Conservation (phyloP, 306 rosid genomes). For the Chamaecrista fasciculata region DNA sequence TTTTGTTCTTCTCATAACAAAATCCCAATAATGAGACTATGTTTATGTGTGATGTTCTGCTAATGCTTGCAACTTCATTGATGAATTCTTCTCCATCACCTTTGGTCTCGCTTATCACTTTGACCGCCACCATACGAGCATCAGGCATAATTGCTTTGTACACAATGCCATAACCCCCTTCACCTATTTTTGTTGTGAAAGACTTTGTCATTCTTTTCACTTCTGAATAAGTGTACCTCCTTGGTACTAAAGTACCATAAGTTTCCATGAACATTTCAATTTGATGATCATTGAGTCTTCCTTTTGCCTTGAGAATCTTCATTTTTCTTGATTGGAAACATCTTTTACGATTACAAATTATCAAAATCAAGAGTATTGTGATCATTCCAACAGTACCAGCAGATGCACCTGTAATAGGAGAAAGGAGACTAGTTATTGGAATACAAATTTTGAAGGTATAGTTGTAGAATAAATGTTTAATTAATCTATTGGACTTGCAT, state of each 20-base stretch:
- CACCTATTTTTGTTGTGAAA: neutral
- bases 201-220: neutral
- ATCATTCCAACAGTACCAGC: neutral
- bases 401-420: neutral
- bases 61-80: neutral
- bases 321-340: neutral
- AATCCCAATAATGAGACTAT: conserved; percentile 28
- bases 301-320: neutral
- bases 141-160: neutral
- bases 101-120: neutral
- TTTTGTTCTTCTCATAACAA: conserved; percentile 18
- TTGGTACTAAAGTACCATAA: neutral
- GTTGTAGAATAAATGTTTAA: too few relatives aligned
- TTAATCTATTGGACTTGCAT: too few relatives aligned
- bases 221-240: neutral
- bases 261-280: neutral
- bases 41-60: conserved; percentile 22
- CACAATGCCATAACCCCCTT: neutral
- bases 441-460: too few relatives aligned
- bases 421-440: too few relatives aligned
- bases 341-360: neutral
- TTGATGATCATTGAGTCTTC: neutral
- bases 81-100: conserved; percentile 31
- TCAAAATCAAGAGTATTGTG: neutral
- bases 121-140: conserved; percentile 32